Evolutionary conservation across 352 stramenopile genomes (phyloP).

Genomic region (Plasmopara muralis): DNA sequence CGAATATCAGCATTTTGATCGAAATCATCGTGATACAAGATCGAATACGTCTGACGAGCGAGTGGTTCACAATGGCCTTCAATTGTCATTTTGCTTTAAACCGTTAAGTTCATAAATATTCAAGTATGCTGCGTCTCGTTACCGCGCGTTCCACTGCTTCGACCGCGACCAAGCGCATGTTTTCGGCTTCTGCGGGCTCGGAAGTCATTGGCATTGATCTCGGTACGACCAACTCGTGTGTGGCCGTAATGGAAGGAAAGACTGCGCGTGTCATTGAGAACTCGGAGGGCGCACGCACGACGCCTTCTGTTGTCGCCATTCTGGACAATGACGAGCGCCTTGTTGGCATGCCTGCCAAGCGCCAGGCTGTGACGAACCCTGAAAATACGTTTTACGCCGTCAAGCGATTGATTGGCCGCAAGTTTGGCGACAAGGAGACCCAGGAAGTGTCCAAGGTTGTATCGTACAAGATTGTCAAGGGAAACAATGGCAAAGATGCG

Average conservation of each 20-base stretch:
- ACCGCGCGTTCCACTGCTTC: constrained; percentile 14
- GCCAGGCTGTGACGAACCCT: constrained; percentile 97
- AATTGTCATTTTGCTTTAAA: constrained; percentile 30
- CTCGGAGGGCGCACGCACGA: constrained; percentile 94
- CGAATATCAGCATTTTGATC: neutral
- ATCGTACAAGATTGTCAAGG: constrained; percentile 96
- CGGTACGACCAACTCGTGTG: constrained; percentile 96
- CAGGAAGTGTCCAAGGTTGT: constrained; percentile 92
- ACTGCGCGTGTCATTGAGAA: constrained; percentile 97
- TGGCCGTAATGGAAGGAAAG: constrained; percentile 57
- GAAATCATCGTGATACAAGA: neutral
- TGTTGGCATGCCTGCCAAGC: constrained; percentile 92
- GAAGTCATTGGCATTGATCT: constrained; percentile 96
- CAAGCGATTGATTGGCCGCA: constrained; percentile 96
- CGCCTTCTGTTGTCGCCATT: constrained; percentile 95
- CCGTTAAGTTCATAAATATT: constrained; percentile 9
- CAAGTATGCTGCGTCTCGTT: constrained; percentile 23
- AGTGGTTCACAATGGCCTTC: constrained; percentile 7
- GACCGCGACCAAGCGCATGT: constrained; percentile 34
- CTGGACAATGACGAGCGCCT: constrained; percentile 89
- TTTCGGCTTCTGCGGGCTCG: constrained; percentile 38
- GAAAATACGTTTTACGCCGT: constrained; percentile 97
- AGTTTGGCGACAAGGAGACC: constrained; percentile 91
- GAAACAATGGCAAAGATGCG: constrained; percentile 89
- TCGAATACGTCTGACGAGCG: neutral